Evolutionary conservation across 208 protist species (phyloP).

Genomic region (Trypanosoma platydactyli): DNA sequence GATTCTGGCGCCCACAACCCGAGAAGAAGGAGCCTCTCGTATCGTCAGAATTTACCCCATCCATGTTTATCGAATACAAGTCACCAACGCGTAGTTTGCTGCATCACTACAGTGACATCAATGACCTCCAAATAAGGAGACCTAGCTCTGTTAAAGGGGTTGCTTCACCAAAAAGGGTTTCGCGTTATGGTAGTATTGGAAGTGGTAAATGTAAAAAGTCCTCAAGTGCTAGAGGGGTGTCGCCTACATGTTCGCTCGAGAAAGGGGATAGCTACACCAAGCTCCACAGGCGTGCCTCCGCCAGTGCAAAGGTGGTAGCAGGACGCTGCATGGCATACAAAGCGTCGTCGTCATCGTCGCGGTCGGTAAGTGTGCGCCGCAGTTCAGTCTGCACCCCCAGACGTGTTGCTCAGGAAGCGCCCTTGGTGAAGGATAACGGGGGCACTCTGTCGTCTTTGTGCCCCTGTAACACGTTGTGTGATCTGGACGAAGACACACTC

Average conservation of each 20-base stretch:
- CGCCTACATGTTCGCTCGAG: no score
- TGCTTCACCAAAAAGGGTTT: not conserved
- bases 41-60: no score
- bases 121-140: not conserved
- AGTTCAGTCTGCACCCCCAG: no score
- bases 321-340: no score
- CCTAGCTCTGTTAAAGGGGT: not conserved
- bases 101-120: not conserved
- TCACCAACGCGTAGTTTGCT: not conserved
- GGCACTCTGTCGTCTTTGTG: not conserved
- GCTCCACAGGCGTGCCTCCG: no score
- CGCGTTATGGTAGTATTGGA: not conserved
- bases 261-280: no score
- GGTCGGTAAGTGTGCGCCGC: no score
- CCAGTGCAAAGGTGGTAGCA: no score
- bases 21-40: not conserved
- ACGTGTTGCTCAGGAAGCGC: not conserved
- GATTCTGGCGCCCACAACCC: not conserved
- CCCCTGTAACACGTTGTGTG: not conserved
- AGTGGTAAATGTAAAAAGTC: not conserved
- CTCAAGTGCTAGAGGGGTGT: no score
- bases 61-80: not conserved
- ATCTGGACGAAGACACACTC: not conserved
- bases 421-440: not conserved
- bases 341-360: no score